Percentiles rank a stretch among this genome's conserved stretches.
Conservation (phyloP, 2,329 filamentous ascomycete genomes). For the Tothia fuscella region DNA sequence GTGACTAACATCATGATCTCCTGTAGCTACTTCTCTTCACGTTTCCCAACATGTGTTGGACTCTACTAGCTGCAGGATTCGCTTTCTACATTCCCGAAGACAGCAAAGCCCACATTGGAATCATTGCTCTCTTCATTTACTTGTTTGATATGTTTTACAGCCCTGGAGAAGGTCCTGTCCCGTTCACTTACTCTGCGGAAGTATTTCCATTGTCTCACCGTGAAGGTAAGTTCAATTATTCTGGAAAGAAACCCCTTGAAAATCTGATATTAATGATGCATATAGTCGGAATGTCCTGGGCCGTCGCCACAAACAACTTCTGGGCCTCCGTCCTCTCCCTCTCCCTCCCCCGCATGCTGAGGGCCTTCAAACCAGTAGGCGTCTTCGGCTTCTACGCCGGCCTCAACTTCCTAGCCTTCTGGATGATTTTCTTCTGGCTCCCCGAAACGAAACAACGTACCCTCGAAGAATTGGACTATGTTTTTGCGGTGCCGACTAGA, state of each 20-base stretch:
- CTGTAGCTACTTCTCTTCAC: slow-evolving; percentile 30
- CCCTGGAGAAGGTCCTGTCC: slow-evolving; percentile 42
- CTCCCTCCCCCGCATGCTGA: slow-evolving; percentile 48
- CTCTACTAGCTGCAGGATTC: slow-evolving; percentile 35
- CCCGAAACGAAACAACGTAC: slow-evolving; percentile 37
- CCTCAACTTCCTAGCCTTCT: slow-evolving; percentile 47
- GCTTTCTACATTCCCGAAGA: slow-evolving; percentile 38
- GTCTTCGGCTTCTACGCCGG: slow-evolving; percentile 51
- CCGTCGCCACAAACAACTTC: slow-evolving; percentile 54
- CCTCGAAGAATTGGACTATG: slow-evolving; percentile 38
- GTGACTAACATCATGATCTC: background rate
- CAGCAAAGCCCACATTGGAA: slow-evolving; percentile 30
- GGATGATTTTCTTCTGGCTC: slow-evolving; percentile 52
- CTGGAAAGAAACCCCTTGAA: too few relatives aligned
- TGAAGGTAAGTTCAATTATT: too few relatives aligned
- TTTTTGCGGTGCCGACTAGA: slow-evolving; percentile 35
- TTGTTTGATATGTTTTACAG: slow-evolving; percentile 37
- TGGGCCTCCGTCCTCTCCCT: slow-evolving; percentile 49
- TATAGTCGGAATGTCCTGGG: slow-evolving; percentile 60
- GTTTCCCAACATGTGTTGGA: slow-evolving; percentile 40
- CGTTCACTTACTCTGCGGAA: slow-evolving; percentile 57
- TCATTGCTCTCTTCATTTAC: slow-evolving; percentile 46
- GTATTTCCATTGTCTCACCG: slow-evolving; percentile 59
- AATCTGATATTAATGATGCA: too few relatives aligned
- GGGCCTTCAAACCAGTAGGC: slow-evolving; percentile 37